Conservation (phyloP, 1,284 basidiomycete genomes). For the Earliella scabrosa region DNA sequence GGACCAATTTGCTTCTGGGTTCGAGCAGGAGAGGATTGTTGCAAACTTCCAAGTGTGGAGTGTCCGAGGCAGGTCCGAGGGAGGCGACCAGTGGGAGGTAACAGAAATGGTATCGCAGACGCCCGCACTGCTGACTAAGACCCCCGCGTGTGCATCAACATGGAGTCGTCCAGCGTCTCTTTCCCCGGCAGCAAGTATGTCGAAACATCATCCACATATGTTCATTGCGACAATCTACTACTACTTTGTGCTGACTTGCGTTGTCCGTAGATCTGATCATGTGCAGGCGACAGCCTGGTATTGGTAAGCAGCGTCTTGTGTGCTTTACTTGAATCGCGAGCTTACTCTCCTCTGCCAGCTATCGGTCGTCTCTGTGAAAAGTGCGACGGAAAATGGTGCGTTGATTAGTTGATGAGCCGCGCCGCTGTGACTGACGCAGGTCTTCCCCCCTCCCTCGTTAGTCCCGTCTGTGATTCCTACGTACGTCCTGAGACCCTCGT, state of each 20-base stretch:
- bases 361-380: slow-evolving; percentile 98
- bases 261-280: slow-evolving; percentile 82
- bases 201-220: too few species aligned
- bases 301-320: slow-evolving; percentile 61
- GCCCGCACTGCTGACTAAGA: too few species aligned
- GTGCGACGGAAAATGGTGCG: slow-evolving; percentile 98
- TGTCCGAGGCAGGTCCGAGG: too few species aligned
- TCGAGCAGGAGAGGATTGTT: too few species aligned
- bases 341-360: slow-evolving; percentile 49
- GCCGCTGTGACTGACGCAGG: background rate
- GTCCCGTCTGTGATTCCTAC: slow-evolving; percentile 99
- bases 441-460: slow-evolving; percentile 45
- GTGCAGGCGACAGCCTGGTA: slow-evolving; percentile 95
- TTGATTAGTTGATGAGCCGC: background rate
- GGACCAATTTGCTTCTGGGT: too few species aligned
- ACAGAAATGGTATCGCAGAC: too few species aligned
- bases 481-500: slow-evolving; percentile 98
- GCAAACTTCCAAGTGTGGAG: too few species aligned
- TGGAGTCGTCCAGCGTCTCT: too few species aligned
- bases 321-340: background rate
- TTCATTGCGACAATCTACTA: background rate
- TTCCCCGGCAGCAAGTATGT: too few species aligned
- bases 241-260: background rate
- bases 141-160: too few species aligned
- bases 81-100: too few species aligned